These are phyloP conservation scores for Viscum album DNA, from an alignment of 177 flowering plant genomes.

Conservation along the genomic window DNA sequence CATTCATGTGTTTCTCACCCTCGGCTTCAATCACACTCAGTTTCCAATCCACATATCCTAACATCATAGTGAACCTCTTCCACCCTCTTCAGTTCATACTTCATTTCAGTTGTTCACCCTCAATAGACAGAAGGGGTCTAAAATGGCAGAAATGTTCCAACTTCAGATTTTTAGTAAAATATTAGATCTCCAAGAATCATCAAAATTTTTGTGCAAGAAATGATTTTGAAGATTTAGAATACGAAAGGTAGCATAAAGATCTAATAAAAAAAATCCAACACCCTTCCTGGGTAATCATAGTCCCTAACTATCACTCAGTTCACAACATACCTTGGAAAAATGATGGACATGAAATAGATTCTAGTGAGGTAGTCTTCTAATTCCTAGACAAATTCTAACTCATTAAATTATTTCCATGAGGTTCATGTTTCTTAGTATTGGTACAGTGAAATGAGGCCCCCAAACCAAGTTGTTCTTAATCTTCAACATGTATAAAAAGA, in stretches of 20 bases:
- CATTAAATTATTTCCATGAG: slow-evolving; percentile 21
- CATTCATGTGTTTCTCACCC: slow-evolving; percentile 23
- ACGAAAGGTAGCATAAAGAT: slow-evolving; percentile 84
- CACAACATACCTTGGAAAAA: slow-evolving; percentile 89
- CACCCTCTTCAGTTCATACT: slow-evolving; percentile 80
- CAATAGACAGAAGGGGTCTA: neutral
- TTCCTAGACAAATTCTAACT: slow-evolving; percentile 62
- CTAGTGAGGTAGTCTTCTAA: slow-evolving; percentile 70
- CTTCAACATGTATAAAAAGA: slow-evolving; percentile 69
- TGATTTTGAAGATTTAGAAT: slow-evolving; percentile 96
- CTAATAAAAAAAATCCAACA: slow-evolving; percentile 74
- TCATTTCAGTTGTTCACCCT: slow-evolving; percentile 73
- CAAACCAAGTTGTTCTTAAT: slow-evolving; percentile 74
- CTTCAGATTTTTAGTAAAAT: no score
- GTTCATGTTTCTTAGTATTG: neutral
- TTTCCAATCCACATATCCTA: slow-evolving; percentile 68
- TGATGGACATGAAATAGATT: slow-evolving; percentile 14
- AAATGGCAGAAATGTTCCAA: neutral
- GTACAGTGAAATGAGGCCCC: slow-evolving; percentile 15
- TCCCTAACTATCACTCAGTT: slow-evolving; percentile 84
- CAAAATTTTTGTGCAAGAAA: slow-evolving; percentile 84
- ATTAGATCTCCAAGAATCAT: slow-evolving; percentile 13
- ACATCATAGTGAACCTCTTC: slow-evolving; percentile 94
- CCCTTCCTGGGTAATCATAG: slow-evolving; percentile 88
- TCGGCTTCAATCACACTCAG: slow-evolving; percentile 26